Conservation (phyloP, 768 basidiomycete genomes). For the Gelatoporia subvermispora region DNA sequence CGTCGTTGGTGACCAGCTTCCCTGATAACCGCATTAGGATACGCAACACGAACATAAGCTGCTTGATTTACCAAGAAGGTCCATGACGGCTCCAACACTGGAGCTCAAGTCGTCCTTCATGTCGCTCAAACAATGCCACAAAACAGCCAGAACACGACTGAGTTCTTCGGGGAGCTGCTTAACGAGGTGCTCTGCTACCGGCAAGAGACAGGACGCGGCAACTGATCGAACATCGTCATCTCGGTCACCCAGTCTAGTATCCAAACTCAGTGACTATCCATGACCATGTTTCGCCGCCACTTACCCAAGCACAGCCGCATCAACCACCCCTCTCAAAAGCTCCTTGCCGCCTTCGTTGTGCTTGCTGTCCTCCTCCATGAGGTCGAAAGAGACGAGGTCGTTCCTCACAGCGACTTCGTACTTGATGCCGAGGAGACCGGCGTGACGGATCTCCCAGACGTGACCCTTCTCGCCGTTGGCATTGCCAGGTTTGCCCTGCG, state of each 20-base stretch:
- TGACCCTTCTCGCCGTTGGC: conserved; percentile 43
- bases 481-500: conserved; percentile 18
- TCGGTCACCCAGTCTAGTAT: conserved; percentile 71
- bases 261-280: conserved; percentile 3
- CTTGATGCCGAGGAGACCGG: conserved; percentile 95
- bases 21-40: conserved; percentile 38
- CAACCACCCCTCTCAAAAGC: conserved; percentile 77
- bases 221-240: conserved; percentile 98
- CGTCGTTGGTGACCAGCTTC: conserved; percentile 72
- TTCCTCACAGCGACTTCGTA: conserved; percentile 94
- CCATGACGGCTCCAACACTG: conserved; percentile 96
- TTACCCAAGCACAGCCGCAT: conserved; percentile 88
- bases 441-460: conserved; percentile 96
- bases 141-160: conserved; percentile 67
- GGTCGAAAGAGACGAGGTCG: conserved; percentile 56
- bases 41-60: background rate
- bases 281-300: conserved; percentile 16
- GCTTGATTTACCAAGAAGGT: conserved; percentile 68
- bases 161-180: conserved; percentile 68
- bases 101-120: conserved; percentile 97
- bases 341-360: conserved; percentile 39
- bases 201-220: conserved; percentile 86
- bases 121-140: conserved; percentile 87
- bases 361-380: conserved; percentile 6
- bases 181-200: conserved; percentile 81